Percentiles rank a stretch among this genome's conserved stretches.
Conservation (phyloP, 192 early-diverging fungal species). For the Lunasporangiospora selenospora region DNA sequence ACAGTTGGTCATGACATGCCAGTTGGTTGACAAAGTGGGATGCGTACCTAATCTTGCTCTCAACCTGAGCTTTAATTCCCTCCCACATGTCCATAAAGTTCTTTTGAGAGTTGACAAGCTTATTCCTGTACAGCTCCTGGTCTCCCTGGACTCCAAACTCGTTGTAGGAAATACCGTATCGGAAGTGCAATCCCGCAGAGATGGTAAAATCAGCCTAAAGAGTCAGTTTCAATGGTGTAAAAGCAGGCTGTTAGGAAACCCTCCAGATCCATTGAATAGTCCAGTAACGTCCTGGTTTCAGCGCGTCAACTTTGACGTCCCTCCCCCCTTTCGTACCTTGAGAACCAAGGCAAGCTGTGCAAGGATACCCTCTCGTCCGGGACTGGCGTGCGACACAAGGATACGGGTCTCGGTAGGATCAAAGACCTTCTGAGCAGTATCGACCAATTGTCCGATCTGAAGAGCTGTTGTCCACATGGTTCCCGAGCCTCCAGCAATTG, state of each 20-base stretch:
- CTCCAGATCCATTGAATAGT: background rate
- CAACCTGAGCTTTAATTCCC: slow-evolving; percentile 60
- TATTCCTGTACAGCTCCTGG: slow-evolving; percentile 59
- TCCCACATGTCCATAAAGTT: slow-evolving; percentile 61
- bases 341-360: slow-evolving; percentile 61
- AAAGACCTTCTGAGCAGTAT: slow-evolving; percentile 60
- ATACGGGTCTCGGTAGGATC: slow-evolving; percentile 63
- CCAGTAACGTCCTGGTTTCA: background rate
- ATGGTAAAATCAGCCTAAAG: slow-evolving; percentile 66
- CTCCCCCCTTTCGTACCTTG: slow-evolving; percentile 41
- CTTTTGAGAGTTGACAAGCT: slow-evolving; percentile 57
- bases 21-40: too few species aligned
- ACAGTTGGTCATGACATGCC: too few species aligned
- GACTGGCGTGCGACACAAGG: slow-evolving; percentile 63
- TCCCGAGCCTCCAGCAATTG: slow-evolving; percentile 66
- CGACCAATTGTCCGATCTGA: slow-evolving; percentile 68
- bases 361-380: slow-evolving; percentile 63
- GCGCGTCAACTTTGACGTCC: background rate
- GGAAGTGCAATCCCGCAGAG: slow-evolving; percentile 67
- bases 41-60: slow-evolving; percentile 59
- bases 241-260: background rate
- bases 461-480: slow-evolving; percentile 71
- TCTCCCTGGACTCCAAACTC: slow-evolving; percentile 63
- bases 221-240: background rate
- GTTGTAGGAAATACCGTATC: slow-evolving; percentile 67